These are phyloP conservation scores for Bertia moriformis DNA, from an alignment of 2,329 filamentous ascomycete genomes.

Conservation along the genomic window DNA sequence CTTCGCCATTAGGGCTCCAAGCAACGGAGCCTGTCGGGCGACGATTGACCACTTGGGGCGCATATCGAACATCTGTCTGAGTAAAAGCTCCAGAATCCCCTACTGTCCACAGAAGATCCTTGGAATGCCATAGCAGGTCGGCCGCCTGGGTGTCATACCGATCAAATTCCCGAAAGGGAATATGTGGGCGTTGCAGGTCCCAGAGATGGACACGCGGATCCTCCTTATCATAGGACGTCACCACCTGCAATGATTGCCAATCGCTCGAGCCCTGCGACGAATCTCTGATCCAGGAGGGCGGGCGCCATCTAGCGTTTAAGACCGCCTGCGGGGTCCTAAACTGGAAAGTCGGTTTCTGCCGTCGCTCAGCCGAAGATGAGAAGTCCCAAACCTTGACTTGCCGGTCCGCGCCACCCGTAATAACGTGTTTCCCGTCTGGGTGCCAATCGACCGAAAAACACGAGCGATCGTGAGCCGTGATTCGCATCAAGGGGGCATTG, in stretches of 20 bases:
- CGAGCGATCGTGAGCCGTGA: slow-evolving; percentile 43
- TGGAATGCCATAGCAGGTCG: slow-evolving; percentile 47
- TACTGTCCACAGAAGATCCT: slow-evolving; percentile 50
- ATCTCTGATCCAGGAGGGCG: slow-evolving; percentile 39
- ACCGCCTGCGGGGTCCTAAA: slow-evolving; percentile 47
- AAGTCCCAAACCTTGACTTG: slow-evolving; percentile 53
- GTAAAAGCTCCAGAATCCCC: slow-evolving; percentile 44
- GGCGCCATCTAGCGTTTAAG: slow-evolving; percentile 46
- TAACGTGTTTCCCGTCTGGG: slow-evolving; percentile 48
- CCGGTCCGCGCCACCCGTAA: slow-evolving; percentile 46
- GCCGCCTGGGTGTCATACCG: slow-evolving; percentile 36
- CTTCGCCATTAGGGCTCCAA: slow-evolving; percentile 39
- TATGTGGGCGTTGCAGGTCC: slow-evolving; percentile 45
- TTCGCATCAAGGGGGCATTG: slow-evolving; percentile 39
- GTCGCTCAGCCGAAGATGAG: slow-evolving; percentile 33
- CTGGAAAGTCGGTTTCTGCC: slow-evolving; percentile 41
- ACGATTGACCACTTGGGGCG: slow-evolving; percentile 40
- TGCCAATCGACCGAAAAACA: slow-evolving; percentile 55
- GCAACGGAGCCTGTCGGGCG: slow-evolving; percentile 38
- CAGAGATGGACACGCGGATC: slow-evolving; percentile 47
- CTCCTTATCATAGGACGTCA: slow-evolving; percentile 45
- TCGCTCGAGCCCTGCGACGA: slow-evolving; percentile 27
- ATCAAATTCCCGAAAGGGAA: slow-evolving; percentile 47
- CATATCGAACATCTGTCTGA: slow-evolving; percentile 46
- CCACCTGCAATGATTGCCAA: slow-evolving; percentile 46